Evolutionary conservation across 2,329 filamentous ascomycete genomes (phyloP).

Genomic region (Tolypocladium ophioglossoides): DNA sequence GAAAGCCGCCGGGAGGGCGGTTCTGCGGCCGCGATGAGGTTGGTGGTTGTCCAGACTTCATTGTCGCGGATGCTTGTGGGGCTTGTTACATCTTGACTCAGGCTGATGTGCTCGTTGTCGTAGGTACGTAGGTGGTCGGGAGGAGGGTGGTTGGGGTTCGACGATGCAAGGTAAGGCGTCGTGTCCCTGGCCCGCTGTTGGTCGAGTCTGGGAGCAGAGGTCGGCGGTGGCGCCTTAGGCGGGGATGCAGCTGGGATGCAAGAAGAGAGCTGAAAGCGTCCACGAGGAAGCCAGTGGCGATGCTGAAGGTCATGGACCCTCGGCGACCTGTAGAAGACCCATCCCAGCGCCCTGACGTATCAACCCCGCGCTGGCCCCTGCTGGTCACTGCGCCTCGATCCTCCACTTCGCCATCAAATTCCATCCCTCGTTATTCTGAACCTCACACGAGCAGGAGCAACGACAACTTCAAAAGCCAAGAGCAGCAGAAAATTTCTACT

Average conservation of each 20-base stretch:
- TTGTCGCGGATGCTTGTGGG: conserved; percentile 21
- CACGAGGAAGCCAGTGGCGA: background rate
- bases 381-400: no score
- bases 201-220: background rate
- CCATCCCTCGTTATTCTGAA: no score
- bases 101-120: background rate
- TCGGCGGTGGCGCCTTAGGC: background rate
- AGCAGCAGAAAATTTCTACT: background rate
- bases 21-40: conserved; percentile 25
- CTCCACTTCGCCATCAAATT: no score
- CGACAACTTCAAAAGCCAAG: background rate
- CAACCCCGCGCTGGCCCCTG: background rate
- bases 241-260: background rate
- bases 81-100: conserved; percentile 32
- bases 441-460: background rate
- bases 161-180: background rate
- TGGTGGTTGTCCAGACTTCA: conserved; percentile 30
- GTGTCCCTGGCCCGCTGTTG: background rate
- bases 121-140: background rate
- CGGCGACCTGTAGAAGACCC: background rate
- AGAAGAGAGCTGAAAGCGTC: background rate
- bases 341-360: background rate
- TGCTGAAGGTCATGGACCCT: background rate
- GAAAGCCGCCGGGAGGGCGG: conserved; percentile 45
- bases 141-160: background rate